Evolutionary conservation across 257 asterid species (phyloP).

Genomic region (Solanum pinnatisectum): DNA sequence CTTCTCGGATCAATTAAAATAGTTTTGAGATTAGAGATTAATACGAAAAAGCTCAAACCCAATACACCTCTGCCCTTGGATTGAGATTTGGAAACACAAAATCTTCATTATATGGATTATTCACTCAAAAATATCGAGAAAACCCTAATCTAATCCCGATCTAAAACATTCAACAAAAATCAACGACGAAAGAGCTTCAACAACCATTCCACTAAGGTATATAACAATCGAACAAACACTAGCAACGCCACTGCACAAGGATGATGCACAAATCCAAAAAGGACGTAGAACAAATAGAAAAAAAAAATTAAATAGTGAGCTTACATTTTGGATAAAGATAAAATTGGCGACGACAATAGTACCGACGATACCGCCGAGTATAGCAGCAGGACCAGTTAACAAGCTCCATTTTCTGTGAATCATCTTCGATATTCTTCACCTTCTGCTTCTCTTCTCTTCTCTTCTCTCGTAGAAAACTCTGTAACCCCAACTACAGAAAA

Average conservation of each 20-base stretch:
- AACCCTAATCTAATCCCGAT: not conserved
- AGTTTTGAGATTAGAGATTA: not conserved
- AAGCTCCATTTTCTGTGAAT: conserved; percentile 77
- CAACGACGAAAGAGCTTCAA: not conserved
- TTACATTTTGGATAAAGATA: conserved; percentile 55
- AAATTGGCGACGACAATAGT: conserved; percentile 52
- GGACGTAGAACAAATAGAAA: not conserved
- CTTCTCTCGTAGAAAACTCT: not conserved
- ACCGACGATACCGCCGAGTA: conserved; percentile 52
- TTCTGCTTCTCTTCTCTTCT: not conserved
- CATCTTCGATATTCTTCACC: conserved; percentile 23
- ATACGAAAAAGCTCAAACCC: not conserved
- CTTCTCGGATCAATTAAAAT: not conserved
- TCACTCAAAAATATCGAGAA: not conserved
- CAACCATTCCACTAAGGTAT: not conserved
- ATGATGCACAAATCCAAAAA: not conserved
- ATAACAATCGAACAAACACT: not conserved
- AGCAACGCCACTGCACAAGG: not conserved
- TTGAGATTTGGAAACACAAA: not conserved
- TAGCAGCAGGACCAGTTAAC: conserved; percentile 56
- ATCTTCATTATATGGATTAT: not conserved
- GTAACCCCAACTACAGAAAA: not conserved
- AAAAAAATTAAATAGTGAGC: not conserved
- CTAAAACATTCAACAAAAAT: not conserved
- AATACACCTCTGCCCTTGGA: not conserved